Conservation (phyloP, 805 yeast genomes). For the Yarrowia sp. region DNA sequence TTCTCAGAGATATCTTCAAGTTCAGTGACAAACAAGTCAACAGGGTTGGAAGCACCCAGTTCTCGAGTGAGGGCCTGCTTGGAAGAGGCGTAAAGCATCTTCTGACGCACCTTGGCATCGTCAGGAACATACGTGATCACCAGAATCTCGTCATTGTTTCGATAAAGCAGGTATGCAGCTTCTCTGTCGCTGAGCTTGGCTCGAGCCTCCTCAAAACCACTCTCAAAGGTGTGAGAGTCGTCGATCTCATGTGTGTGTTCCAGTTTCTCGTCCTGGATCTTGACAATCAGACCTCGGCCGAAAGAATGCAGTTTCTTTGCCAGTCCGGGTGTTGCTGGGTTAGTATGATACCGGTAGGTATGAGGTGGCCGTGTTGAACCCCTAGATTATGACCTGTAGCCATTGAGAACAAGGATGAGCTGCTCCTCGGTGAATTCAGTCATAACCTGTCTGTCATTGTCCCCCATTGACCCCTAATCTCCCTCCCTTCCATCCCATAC, state of each 20-base stretch:
- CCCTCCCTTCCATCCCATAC: not conserved
- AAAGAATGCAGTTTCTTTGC: conserved; percentile 41
- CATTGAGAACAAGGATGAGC: no score
- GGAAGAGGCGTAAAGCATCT: conserved; percentile 94
- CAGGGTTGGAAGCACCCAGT: conserved; percentile 65
- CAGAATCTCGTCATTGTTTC: conserved; percentile 48
- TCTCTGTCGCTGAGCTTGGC: conserved; percentile 50
- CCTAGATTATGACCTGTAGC: no score
- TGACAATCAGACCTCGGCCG: conserved; percentile 52
- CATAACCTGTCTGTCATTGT: not conserved
- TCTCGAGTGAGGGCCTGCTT: conserved; percentile 77
- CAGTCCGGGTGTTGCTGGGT: conserved; percentile 33
- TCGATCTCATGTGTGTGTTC: conserved; percentile 43
- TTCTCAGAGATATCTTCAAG: conserved; percentile 60
- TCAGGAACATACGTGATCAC: conserved; percentile 87
- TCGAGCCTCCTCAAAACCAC: conserved; percentile 52
- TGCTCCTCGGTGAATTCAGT: no score
- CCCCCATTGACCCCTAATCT: not conserved
- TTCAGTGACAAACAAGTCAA: conserved; percentile 63
- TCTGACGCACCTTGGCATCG: conserved; percentile 74
- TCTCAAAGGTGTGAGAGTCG: conserved; percentile 48
- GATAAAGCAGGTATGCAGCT: conserved; percentile 61
- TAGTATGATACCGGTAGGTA: not conserved
- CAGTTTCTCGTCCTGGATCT: conserved; percentile 49
- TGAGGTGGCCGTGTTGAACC: no score